Percentiles rank a stretch among this genome's conserved stretches.
Conservation (phyloP, 495 filamentous ascomycete species). For the Schizothecium vesticola region DNA sequence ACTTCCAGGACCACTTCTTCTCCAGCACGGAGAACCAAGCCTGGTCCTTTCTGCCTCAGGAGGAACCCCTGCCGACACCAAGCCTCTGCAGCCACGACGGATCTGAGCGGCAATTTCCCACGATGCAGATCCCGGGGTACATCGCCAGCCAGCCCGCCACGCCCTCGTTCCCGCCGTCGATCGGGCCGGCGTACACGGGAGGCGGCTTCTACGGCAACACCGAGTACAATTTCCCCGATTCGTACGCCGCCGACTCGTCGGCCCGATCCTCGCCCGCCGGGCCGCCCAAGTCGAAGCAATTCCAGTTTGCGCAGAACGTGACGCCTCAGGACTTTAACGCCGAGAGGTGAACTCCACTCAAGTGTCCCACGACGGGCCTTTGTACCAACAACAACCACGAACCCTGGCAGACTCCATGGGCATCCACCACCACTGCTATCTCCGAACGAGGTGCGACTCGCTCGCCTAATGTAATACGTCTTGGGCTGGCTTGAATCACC, state of each 20-base stretch:
- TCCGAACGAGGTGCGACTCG: neutral
- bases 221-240: slow-evolving; percentile 40
- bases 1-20: slow-evolving; percentile 32
- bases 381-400: neutral
- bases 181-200: slow-evolving; percentile 29
- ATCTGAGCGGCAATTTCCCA: slow-evolving; percentile 37
- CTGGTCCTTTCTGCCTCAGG: slow-evolving; percentile 31
- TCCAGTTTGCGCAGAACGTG: slow-evolving; percentile 47
- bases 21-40: slow-evolving; percentile 22
- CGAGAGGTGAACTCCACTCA: slow-evolving; percentile 16
- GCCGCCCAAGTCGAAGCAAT: slow-evolving; percentile 35
- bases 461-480: neutral
- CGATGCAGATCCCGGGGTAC: slow-evolving; percentile 36
- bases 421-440: neutral
- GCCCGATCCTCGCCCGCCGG: slow-evolving; percentile 38
- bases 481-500: neutral
- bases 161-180: slow-evolving; percentile 36
- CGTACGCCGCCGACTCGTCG: slow-evolving; percentile 37
- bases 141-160: slow-evolving; percentile 40
- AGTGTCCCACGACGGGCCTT: neutral
- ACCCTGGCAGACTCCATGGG: neutral
- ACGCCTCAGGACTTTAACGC: slow-evolving; percentile 42
- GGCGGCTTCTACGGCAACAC: slow-evolving; percentile 29
- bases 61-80: slow-evolving; percentile 41
- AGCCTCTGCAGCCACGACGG: slow-evolving; percentile 38